Base-by-base conservation (phyloP, 2,329 filamentous ascomycete genomes). In the Ascomycota sp. region DNA sequence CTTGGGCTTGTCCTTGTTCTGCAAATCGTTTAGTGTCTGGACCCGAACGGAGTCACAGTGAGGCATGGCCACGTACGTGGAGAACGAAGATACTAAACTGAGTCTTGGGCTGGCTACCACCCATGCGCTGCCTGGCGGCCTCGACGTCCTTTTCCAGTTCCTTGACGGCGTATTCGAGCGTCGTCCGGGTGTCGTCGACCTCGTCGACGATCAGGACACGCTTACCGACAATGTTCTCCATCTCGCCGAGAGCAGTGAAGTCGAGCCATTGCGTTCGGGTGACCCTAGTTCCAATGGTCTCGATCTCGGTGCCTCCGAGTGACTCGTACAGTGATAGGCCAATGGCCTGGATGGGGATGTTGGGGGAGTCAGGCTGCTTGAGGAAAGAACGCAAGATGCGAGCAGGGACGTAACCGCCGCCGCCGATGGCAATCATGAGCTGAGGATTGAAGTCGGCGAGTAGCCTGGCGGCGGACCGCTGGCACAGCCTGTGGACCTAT, bases 311-410 rank as follows among this genome's bases (percentile, higher is more conserved):
- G 37, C 63, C 59, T 37, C 68, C 65, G 32, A 95, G 76, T 41
- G 73, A 67, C 61, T 98, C 89, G 65, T 98, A 98, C 36, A 98
- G 75, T 16, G 86, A 95, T 42, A 98, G 76, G 33, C 89, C 89
- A 55, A 98, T 98, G 42, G 89, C 89, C 67, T 98, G 89, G 58
- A 98, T 98, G 44, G 89, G 86, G 50, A 98, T 98, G 63, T 98
- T 98, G 57, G 83, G 74, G 40, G 65, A 69, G 45, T 78, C 81
- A 38, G 80, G 67, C 52, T 73, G 71, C 67, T 92, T 93, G 55
- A 98, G 78, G 66, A 98, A 98, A 13, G 89, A 95, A 41, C 89
- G 81, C 42, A 98, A 71, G 55, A 98, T 98, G 47, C 89, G 80
- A 31, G 89, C 89, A 39, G 89, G 89, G 29, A 98, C 83, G 58